These are phyloP conservation scores for Fusarium sp. DNA, from an alignment of 2,329 filamentous ascomycete genomes.

Conservation along the genomic window DNA sequence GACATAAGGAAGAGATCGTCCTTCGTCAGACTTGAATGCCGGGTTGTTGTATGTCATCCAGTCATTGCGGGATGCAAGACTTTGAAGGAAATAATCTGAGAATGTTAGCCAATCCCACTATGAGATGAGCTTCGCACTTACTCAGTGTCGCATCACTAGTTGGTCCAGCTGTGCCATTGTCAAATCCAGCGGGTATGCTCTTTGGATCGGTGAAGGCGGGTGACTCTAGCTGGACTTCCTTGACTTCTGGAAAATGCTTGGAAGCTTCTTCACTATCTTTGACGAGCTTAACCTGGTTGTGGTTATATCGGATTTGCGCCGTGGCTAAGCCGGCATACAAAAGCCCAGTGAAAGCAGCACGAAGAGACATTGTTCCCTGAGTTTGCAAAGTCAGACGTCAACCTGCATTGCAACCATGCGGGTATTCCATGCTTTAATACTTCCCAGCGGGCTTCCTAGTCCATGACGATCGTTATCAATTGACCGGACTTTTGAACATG, in stretches of 20 bases:
- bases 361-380: constrained; percentile 17
- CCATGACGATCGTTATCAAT: constrained; percentile 3
- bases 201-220: constrained; percentile 45
- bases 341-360: constrained; percentile 23
- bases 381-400: background rate
- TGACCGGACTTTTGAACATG: background rate
- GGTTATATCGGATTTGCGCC: constrained; percentile 44
- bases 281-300: constrained; percentile 45
- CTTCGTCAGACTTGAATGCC: constrained; percentile 41
- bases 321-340: constrained; percentile 35
- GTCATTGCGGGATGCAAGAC: constrained; percentile 38
- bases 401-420: background rate
- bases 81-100: constrained; percentile 41
- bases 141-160: constrained; percentile 39
- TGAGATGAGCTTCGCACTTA: background rate
- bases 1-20: constrained; percentile 43
- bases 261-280: constrained; percentile 44
- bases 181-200: constrained; percentile 44
- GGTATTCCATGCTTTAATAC: constrained; percentile 20
- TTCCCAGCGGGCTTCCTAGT: background rate
- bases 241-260: constrained; percentile 42
- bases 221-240: constrained; percentile 42
- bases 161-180: constrained; percentile 49
- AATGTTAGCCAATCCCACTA: background rate
- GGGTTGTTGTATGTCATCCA: constrained; percentile 46